A percentile compares a stretch with the other conserved stretches of the same genome.
These are phyloP conservation scores for Yamadazyma taylorii DNA, from an alignment of 1,139 yeast species.

Conservation along the genomic window DNA sequence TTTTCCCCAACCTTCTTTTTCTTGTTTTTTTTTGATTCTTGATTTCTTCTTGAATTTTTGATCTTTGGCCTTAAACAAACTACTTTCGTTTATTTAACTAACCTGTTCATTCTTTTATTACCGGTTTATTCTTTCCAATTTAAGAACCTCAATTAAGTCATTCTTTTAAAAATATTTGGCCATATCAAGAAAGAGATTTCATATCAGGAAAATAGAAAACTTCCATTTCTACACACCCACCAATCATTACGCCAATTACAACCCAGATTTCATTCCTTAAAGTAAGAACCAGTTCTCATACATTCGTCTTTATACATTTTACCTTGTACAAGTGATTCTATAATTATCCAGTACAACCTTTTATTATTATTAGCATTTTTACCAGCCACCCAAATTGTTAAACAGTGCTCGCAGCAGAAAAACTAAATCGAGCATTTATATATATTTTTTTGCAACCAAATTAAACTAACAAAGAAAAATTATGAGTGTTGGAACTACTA, in stretches of 20 bases:
- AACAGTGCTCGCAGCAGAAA: background rate
- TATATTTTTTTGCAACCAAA: conserved; percentile 3
- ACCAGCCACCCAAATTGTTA: background rate
- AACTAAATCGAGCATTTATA: background rate
- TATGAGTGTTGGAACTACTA: conserved; percentile 25
- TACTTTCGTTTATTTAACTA: background rate
- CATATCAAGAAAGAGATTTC: too few species aligned
- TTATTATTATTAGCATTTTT: too few species aligned
- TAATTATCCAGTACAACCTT: background rate
- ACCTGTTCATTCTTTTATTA: background rate
- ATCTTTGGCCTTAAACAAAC: background rate
- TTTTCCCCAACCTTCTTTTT: background rate
- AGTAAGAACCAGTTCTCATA: background rate
- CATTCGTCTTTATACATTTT: background rate
- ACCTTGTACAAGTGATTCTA: background rate
- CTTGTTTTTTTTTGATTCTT: conserved; percentile 1
- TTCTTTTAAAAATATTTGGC: too few species aligned
- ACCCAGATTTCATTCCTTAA: too few species aligned
- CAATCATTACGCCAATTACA: too few species aligned
- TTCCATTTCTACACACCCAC: too few species aligned
- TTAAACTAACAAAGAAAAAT: background rate
- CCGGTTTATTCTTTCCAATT: too few species aligned
- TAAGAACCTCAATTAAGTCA: too few species aligned
- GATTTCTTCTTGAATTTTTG: conserved; percentile 3
- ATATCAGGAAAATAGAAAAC: too few species aligned